A percentile compares a stretch with the other conserved stretches of the same genome.
Conservation (phyloP, 2,329 filamentous ascomycete genomes). For the Aspergillus neotritici region DNA sequence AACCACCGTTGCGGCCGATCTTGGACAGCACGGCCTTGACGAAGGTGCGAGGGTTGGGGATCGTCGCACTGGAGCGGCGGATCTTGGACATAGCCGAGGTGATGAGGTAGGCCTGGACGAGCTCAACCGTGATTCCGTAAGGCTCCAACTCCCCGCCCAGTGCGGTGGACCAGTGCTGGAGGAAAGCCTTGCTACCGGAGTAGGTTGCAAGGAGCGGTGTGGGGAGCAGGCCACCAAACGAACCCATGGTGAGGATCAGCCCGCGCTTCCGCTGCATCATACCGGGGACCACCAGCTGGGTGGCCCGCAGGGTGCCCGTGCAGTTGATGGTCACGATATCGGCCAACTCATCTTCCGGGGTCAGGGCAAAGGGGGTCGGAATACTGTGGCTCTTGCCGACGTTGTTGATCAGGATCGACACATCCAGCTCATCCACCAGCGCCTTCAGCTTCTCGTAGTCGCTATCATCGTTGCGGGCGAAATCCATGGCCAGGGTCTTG, state of each 20-base stretch:
- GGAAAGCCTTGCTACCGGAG: slow-evolving; percentile 94
- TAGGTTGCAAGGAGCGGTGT: slow-evolving; percentile 93
- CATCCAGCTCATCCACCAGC: slow-evolving; percentile 66
- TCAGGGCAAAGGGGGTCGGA: slow-evolving; percentile 81
- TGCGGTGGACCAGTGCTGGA: slow-evolving; percentile 90
- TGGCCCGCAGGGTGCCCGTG: slow-evolving; percentile 79
- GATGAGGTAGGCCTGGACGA: slow-evolving; percentile 87
- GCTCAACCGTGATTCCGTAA: slow-evolving; percentile 79
- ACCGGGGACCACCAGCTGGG: slow-evolving; percentile 74
- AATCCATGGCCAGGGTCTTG: slow-evolving; percentile 87
- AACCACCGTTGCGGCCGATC: slow-evolving; percentile 70
- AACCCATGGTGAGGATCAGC: slow-evolving; percentile 94
- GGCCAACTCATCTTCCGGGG: slow-evolving; percentile 70
- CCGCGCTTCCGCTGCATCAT: slow-evolving; percentile 81
- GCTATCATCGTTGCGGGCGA: slow-evolving; percentile 66
- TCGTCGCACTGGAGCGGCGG: slow-evolving; percentile 66
- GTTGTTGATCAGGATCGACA: slow-evolving; percentile 91
- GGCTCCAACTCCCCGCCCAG: slow-evolving; percentile 76
- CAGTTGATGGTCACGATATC: slow-evolving; percentile 96
- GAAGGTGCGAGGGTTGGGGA: slow-evolving; percentile 77
- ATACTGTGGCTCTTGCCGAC: slow-evolving; percentile 93
- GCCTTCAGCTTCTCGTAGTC: slow-evolving; percentile 72
- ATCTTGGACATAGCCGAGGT: slow-evolving; percentile 98
- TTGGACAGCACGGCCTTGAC: slow-evolving; percentile 73
- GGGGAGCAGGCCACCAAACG: slow-evolving; percentile 86